Evolutionary conservation across 108 stramenopile genomes (phyloP).

Genomic region (Nitzschia putrida): DNA sequence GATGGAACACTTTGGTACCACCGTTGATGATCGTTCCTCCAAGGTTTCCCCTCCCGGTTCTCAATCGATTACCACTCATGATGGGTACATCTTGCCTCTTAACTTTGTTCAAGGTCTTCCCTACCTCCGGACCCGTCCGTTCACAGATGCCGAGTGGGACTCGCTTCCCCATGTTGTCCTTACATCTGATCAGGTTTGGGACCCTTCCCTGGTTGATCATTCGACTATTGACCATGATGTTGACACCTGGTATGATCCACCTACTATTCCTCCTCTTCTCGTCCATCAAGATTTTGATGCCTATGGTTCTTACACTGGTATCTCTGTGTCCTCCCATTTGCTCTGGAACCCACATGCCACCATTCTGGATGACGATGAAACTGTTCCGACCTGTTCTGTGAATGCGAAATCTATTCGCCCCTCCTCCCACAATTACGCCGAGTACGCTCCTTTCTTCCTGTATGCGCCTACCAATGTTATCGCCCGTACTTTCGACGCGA

Average conservation of each 20-base stretch:
- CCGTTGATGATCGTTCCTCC: slow-evolving; percentile 25
- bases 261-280: no score
- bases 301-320: neutral
- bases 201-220: slow-evolving; percentile 6
- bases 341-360: no score
- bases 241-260: slow-evolving; percentile 19
- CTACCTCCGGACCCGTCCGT: slow-evolving; percentile 21
- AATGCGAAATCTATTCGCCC: no score
- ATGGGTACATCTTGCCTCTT: slow-evolving; percentile 35
- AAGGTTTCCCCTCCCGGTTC: slow-evolving; percentile 16
- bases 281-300: no score
- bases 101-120: slow-evolving; percentile 18
- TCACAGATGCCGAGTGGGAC: slow-evolving; percentile 29
- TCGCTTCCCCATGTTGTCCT: slow-evolving; percentile 6
- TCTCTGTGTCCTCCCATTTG: neutral
- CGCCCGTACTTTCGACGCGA: slow-evolving; percentile 13
- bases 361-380: no score
- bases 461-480: neutral
- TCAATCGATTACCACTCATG: slow-evolving; percentile 32
- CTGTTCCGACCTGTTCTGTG: no score
- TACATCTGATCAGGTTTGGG: neutral
- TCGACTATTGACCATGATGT: slow-evolving; percentile 21
- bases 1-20: slow-evolving; percentile 14
- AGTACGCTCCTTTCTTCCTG: neutral
- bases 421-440: neutral